These are phyloP conservation scores for Mycocentrospora acerina DNA, from an alignment of 2,329 filamentous ascomycete species.

Conservation along the genomic window DNA sequence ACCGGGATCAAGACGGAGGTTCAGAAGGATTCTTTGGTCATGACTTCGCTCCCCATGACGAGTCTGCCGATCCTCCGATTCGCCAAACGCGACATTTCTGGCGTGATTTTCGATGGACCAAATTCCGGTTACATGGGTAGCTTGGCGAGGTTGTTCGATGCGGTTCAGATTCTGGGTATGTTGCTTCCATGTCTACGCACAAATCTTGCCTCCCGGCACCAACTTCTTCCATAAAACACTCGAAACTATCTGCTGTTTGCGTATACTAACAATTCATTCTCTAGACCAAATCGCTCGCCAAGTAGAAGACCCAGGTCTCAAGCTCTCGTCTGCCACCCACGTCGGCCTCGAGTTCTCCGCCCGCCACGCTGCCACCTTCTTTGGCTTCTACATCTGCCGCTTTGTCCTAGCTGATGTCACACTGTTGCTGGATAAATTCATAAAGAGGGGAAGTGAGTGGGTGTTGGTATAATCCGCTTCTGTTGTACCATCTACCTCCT, in stretches of 20 bases:
- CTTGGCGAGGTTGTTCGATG: slow-evolving; percentile 87
- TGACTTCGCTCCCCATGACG: slow-evolving; percentile 60
- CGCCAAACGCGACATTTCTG: slow-evolving; percentile 68
- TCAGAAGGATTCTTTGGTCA: slow-evolving; percentile 61
- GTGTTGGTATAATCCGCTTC: slow-evolving; percentile 59
- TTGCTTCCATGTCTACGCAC: too few species aligned
- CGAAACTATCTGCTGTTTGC: too few species aligned
- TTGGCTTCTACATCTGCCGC: slow-evolving; percentile 92
- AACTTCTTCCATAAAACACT: background rate
- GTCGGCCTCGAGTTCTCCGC: slow-evolving; percentile 93
- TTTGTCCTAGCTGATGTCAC: slow-evolving; percentile 88
- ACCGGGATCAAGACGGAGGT: slow-evolving; percentile 35
- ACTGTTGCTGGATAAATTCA: slow-evolving; percentile 89
- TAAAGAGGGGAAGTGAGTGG: slow-evolving; percentile 97
- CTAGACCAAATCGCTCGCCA: slow-evolving; percentile 93
- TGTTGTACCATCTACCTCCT: background rate
- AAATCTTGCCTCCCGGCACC: slow-evolving; percentile 2
- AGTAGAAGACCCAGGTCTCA: slow-evolving; percentile 90
- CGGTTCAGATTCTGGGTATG: slow-evolving; percentile 88
- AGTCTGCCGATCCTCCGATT: slow-evolving; percentile 74
- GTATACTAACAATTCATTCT: too few species aligned
- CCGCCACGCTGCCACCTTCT: slow-evolving; percentile 93
- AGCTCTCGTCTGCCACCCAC: slow-evolving; percentile 89
- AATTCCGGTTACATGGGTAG: slow-evolving; percentile 90
- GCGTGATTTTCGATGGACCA: slow-evolving; percentile 75